Evolutionary conservation across 2,329 filamentous ascomycete genomes (phyloP).

Genomic region (Fusarium anguioides): DNA sequence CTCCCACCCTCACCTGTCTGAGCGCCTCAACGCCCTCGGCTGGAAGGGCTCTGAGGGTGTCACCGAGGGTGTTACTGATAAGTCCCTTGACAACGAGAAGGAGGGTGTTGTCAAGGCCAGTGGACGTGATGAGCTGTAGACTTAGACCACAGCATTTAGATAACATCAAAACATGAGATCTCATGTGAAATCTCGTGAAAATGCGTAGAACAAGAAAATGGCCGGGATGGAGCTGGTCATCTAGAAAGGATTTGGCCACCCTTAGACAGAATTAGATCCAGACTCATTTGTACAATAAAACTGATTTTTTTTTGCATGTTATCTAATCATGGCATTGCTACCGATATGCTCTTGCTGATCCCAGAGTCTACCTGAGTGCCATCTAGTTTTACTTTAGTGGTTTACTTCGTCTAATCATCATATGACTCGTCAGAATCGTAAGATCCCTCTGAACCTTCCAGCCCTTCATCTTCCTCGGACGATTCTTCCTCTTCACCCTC

Average conservation of each 20-base stretch:
- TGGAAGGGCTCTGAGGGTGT: slow-evolving; percentile 76
- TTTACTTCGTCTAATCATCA: slow-evolving; percentile 39
- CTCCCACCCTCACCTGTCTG: slow-evolving; percentile 95
- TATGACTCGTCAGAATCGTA: slow-evolving; percentile 46
- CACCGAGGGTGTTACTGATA: slow-evolving; percentile 51
- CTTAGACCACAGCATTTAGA: slow-evolving; percentile 7
- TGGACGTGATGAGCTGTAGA: slow-evolving; percentile 78
- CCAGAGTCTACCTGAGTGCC: slow-evolving; percentile 26
- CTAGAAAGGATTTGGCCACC: slow-evolving; percentile 16
- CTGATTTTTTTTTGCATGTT: slow-evolving; percentile 22
- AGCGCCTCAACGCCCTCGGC: slow-evolving; percentile 89
- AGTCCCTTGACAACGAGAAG: slow-evolving; percentile 50
- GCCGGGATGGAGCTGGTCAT: slow-evolving; percentile 12
- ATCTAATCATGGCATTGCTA: slow-evolving; percentile 38
- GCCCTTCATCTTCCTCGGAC: slow-evolving; percentile 58
- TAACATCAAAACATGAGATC: background rate
- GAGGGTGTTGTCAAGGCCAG: slow-evolving; percentile 71
- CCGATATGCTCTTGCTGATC: slow-evolving; percentile 24
- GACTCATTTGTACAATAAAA: slow-evolving; percentile 39
- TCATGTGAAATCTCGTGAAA: background rate
- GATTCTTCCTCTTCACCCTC: slow-evolving; percentile 67
- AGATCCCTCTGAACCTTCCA: slow-evolving; percentile 46
- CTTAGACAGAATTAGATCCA: slow-evolving; percentile 26
- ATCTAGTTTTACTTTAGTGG: background rate
- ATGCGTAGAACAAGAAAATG: slow-evolving; percentile 14